Evolutionary conservation across 495 filamentous ascomycete species (phyloP).

Genomic region (Neurospora hispaniola): DNA sequence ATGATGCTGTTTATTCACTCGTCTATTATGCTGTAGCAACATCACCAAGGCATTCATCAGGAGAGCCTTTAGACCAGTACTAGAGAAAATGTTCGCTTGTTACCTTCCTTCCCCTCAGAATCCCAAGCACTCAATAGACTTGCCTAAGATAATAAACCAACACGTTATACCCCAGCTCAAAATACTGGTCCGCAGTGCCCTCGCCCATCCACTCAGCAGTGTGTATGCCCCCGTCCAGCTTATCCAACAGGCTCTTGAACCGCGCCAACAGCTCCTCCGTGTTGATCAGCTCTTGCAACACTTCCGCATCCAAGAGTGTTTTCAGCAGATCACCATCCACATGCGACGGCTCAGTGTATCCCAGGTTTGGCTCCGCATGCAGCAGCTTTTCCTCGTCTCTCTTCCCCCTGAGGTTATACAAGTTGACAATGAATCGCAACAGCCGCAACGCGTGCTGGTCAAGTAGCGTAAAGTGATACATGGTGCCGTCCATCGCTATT

Average conservation of each 20-base stretch:
- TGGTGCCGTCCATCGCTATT: slow-evolving; percentile 52
- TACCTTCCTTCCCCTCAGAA: neutral
- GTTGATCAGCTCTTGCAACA: slow-evolving; percentile 33
- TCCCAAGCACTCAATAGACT: slow-evolving; percentile 17
- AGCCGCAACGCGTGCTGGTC: slow-evolving; percentile 45
- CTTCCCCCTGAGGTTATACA: slow-evolving; percentile 27
- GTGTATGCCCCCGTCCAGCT: slow-evolving; percentile 21
- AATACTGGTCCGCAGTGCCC: slow-evolving; percentile 12
- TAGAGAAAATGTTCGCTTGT: neutral
- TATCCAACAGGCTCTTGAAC: slow-evolving; percentile 24
- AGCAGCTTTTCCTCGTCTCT: slow-evolving; percentile 2
- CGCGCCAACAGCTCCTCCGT: slow-evolving; percentile 14
- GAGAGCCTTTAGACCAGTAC: neutral
- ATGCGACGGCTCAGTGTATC: slow-evolving; percentile 37
- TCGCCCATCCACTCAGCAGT: slow-evolving; percentile 5
- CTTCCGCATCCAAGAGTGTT: slow-evolving; percentile 39
- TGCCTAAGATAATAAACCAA: slow-evolving; percentile 36
- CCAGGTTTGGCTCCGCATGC: slow-evolving; percentile 16
- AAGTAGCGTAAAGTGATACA: slow-evolving; percentile 52
- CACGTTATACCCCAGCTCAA: slow-evolving; percentile 33
- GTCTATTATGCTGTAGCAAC: neutral
- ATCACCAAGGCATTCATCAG: neutral
- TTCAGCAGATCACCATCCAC: slow-evolving; percentile 58
- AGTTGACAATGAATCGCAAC: slow-evolving; percentile 51
- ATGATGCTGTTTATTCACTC: neutral